Conservation (phyloP, 1,139 yeast species). For the Saccharomyces hybrid region DNA sequence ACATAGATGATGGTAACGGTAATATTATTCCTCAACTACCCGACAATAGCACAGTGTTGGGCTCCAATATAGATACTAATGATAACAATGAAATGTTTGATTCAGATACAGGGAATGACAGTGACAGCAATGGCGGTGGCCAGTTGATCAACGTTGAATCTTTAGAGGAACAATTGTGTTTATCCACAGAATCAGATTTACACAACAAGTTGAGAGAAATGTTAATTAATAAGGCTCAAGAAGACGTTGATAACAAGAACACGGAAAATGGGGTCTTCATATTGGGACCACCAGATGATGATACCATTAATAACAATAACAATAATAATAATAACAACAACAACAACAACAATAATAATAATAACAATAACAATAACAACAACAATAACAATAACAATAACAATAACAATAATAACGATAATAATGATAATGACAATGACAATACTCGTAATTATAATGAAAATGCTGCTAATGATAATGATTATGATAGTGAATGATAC, state of each 20-base stretch:
- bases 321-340: constrained; percentile 9
- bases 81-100: neutral
- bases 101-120: constrained; percentile 6
- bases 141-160: constrained; percentile 22
- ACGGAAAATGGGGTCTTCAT: constrained; percentile 29
- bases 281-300: constrained; percentile 22
- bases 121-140: constrained; percentile 13
- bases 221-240: constrained; percentile 23
- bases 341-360: constrained; percentile 6
- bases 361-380: constrained; percentile 8
- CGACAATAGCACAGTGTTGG: neutral
- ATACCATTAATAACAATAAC: too few species aligned
- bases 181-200: constrained; percentile 30
- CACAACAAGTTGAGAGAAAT: constrained; percentile 27
- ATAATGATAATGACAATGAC: constrained; percentile 17
- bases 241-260: constrained; percentile 25
- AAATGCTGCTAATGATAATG: neutral
- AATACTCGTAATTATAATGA: constrained; percentile 6
- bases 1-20: constrained; percentile 30
- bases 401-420: constrained; percentile 12
- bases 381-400: constrained; percentile 7
- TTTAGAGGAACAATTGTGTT: constrained; percentile 22
- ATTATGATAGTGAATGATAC: neutral
- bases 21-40: constrained; percentile 12
- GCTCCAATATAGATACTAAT: neutral